phyloP scores from a whole-genome alignment of 179 eudicot genomes.

The Silene vulgaris region DNA sequence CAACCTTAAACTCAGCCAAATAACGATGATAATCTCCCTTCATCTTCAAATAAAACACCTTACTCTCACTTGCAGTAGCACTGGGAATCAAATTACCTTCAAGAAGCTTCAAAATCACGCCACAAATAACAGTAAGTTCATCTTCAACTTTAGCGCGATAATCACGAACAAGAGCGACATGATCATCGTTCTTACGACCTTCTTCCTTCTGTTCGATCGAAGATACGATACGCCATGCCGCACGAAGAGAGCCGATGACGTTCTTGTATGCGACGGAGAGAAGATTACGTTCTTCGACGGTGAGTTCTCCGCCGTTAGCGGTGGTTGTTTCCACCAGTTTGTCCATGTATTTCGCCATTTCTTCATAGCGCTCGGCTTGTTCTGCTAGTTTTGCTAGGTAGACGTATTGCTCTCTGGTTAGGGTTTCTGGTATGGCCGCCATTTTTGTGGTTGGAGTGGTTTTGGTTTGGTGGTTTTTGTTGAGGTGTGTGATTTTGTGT shows the following conservation, averaged over 20 bases:
- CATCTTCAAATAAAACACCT: conserved; percentile 79
- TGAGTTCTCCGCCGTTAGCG: conserved; percentile 38
- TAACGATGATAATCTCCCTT: conserved; percentile 81
- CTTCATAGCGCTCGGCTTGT: conserved; percentile 80
- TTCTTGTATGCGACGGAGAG: conserved; percentile 77
- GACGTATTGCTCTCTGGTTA: conserved; percentile 54
- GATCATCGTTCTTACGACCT: conserved; percentile 70
- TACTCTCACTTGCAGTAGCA: conserved; percentile 51
- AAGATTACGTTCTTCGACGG: conserved; percentile 69
- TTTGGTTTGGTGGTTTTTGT: too few species aligned
- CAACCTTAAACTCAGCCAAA: conserved; percentile 70
- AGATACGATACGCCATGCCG: conserved; percentile 71
- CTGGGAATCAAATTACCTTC: conserved; percentile 44
- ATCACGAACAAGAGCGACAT: conserved; percentile 48
- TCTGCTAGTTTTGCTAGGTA: conserved; percentile 79
- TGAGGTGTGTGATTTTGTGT: neutral
- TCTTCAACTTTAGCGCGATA: conserved; percentile 54
- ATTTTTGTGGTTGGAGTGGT: conserved; percentile 9
- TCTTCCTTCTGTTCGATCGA: conserved; percentile 83
- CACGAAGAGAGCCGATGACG: conserved; percentile 72
- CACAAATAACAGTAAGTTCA: conserved; percentile 50
- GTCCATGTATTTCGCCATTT: conserved; percentile 77
- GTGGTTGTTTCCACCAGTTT: conserved; percentile 37
- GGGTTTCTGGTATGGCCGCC: conserved; percentile 30
- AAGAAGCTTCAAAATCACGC: conserved; percentile 44